Evolutionary conservation across 805 yeast species (phyloP).

Genomic region (Candida xyloterini): DNA sequence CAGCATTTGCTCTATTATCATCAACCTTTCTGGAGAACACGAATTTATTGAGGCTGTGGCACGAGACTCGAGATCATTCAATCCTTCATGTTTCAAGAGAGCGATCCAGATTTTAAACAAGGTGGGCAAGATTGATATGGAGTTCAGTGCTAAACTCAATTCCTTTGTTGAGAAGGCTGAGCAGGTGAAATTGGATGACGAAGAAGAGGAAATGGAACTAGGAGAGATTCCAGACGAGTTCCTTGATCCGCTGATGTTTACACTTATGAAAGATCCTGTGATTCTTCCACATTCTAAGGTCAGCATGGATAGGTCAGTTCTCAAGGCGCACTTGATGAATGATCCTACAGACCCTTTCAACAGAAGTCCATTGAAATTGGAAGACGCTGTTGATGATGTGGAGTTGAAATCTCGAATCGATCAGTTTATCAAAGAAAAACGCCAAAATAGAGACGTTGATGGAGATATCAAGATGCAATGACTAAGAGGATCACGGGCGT

Average conservation of each 20-base stretch:
- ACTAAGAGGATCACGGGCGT: background rate
- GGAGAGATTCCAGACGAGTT: conserved; percentile 97
- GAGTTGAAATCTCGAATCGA: conserved; percentile 63
- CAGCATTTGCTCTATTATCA: conserved; percentile 70
- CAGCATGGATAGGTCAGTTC: conserved; percentile 84
- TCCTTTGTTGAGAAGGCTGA: conserved; percentile 68
- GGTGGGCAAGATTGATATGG: conserved; percentile 49
- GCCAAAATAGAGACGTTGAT: conserved; percentile 25
- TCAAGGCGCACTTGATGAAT: conserved; percentile 88
- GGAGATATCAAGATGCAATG: conserved; percentile 26
- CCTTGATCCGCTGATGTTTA: conserved; percentile 94
- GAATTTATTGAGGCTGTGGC: conserved; percentile 80
- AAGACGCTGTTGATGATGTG: conserved; percentile 78
- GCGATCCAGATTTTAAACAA: conserved; percentile 65
- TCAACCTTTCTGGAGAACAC: conserved; percentile 61
- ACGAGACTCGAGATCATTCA: conserved; percentile 87
- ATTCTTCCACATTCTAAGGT: conserved; percentile 84
- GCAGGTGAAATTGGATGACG: conserved; percentile 55
- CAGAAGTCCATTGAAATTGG: conserved; percentile 83
- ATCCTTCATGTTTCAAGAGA: conserved; percentile 58
- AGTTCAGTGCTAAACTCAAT: conserved; percentile 47
- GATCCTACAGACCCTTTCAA: conserved; percentile 98
- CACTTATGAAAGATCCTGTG: conserved; percentile 95
- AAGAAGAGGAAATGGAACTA: conserved; percentile 79
- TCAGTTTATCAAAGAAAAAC: conserved; percentile 50